Percentiles rank a stretch among this genome's conserved stretches.
phyloP scores from a whole-genome alignment of 345 rosid genomes.

The Salix dunnii region DNA sequence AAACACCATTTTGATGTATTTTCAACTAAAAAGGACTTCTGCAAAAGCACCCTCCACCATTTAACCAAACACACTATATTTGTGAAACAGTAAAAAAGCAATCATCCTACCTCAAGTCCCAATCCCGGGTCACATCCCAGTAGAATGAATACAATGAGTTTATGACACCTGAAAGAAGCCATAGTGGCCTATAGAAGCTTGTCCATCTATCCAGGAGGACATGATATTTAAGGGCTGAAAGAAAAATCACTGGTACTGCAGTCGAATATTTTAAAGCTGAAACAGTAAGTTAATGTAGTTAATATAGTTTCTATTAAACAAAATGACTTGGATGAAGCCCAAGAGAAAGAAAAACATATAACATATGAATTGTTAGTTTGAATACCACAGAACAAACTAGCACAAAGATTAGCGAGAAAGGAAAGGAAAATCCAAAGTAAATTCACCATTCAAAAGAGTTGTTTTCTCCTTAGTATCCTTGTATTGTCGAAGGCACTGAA shows the following conservation, averaged over 20 bases:
- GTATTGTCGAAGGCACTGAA: constrained; percentile 91
- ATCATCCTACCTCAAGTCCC: constrained; percentile 80
- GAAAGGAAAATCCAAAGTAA: background rate
- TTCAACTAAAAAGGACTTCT: too few relatives aligned
- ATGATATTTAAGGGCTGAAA: constrained; percentile 89
- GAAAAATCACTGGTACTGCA: constrained; percentile 89
- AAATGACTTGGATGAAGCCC: background rate
- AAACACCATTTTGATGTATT: too few relatives aligned
- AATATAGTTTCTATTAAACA: constrained; percentile 9
- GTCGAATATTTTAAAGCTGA: constrained; percentile 91
- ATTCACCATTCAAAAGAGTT: constrained; percentile 71
- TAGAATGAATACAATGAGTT: constrained; percentile 86
- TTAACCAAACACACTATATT: too few relatives aligned
- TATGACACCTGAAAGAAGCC: constrained; percentile 80
- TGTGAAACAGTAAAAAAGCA: constrained; percentile 4
- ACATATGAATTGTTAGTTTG: background rate
- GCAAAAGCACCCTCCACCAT: too few relatives aligned
- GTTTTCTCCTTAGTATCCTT: constrained; percentile 77
- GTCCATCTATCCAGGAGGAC: constrained; percentile 76
- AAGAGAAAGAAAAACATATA: background rate
- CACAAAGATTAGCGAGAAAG: background rate
- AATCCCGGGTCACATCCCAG: constrained; percentile 93
- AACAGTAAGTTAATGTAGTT: constrained; percentile 34
- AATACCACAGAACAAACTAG: background rate
- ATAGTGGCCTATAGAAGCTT: constrained; percentile 73